These are phyloP conservation scores for Cadophora luteo-olivacea DNA, from an alignment of 2,329 filamentous ascomycete genomes.

Conservation along the genomic window DNA sequence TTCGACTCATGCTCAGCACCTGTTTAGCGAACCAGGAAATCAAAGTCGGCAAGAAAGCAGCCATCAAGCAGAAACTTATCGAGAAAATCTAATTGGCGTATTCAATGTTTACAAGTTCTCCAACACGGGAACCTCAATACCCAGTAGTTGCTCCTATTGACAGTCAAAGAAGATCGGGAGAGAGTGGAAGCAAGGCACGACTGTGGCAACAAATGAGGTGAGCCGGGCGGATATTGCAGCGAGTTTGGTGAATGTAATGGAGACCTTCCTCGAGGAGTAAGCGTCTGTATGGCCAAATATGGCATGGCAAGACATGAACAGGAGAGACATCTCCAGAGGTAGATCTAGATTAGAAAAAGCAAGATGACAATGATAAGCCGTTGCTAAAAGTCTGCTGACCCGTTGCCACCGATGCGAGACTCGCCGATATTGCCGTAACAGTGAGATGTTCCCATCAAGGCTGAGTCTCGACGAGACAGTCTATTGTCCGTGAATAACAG, in stretches of 20 bases:
- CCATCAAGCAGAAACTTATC: no score
- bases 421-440: neutral
- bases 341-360: conserved; percentile 9
- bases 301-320: conserved; percentile 11
- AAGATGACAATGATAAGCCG: neutral
- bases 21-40: neutral
- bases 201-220: neutral
- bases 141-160: neutral
- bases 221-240: neutral
- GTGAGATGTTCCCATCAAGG: neutral
- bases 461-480: neutral
- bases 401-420: neutral
- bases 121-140: neutral
- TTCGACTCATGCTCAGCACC: neutral
- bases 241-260: neutral
- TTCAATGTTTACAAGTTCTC: neutral
- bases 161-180: neutral
- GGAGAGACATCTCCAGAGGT: neutral
- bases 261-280: neutral
- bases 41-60: neutral
- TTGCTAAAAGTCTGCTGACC: neutral
- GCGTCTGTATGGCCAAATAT: neutral
- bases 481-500: neutral
- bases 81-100: neutral
- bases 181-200: neutral